Percentiles rank a stretch among this genome's conserved stretches.
Evolutionary conservation across 2,329 filamentous ascomycete species (phyloP).

Genomic region (Beauveria rudraprayagi): DNA sequence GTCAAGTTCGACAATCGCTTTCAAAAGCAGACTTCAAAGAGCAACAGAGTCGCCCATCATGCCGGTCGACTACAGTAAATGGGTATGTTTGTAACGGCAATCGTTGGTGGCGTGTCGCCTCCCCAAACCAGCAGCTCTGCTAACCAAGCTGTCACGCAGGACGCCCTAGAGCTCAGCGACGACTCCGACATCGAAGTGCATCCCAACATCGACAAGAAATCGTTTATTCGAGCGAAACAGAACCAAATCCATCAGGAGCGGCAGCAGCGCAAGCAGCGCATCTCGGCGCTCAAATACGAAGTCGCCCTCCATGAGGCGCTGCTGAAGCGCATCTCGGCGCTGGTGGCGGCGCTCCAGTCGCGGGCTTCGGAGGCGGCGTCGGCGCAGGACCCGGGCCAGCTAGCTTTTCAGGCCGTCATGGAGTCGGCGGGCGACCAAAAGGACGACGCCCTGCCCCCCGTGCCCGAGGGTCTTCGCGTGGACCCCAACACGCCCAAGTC

Average conservation of each 20-base stretch:
- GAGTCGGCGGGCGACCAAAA: conserved; percentile 65
- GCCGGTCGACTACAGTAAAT: conserved; percentile 59
- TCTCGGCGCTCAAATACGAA: conserved; percentile 87
- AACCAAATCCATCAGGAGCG: conserved; percentile 92
- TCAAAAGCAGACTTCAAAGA: conserved; percentile 10
- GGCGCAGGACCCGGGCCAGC: conserved; percentile 58
- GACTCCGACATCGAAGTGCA: conserved; percentile 98
- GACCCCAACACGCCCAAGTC: conserved; percentile 67
- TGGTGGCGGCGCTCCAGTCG: conserved; percentile 66
- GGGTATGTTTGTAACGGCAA: conserved; percentile 37
- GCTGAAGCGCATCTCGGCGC: conserved; percentile 69
- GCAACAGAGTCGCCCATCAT: conserved; percentile 24
- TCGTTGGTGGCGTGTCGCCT: background rate
- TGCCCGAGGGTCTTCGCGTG: conserved; percentile 72
- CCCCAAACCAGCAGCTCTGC: background rate
- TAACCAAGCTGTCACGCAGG: conserved; percentile 35
- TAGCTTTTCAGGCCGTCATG: conserved; percentile 85
- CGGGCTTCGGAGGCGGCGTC: conserved; percentile 62
- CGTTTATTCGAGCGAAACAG: conserved; percentile 97
- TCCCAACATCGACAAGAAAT: conserved; percentile 96
- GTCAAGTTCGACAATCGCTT: conserved; percentile 12
- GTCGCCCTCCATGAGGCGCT: conserved; percentile 88
- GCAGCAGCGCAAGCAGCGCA: conserved; percentile 75
- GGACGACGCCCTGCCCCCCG: conserved; percentile 65
- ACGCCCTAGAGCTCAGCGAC: conserved; percentile 92